A percentile compares a stretch with the other conserved stretches of the same genome.
phyloP scores from a whole-genome alignment of 306 rosid species.

The Gleditsia sinensis region DNA sequence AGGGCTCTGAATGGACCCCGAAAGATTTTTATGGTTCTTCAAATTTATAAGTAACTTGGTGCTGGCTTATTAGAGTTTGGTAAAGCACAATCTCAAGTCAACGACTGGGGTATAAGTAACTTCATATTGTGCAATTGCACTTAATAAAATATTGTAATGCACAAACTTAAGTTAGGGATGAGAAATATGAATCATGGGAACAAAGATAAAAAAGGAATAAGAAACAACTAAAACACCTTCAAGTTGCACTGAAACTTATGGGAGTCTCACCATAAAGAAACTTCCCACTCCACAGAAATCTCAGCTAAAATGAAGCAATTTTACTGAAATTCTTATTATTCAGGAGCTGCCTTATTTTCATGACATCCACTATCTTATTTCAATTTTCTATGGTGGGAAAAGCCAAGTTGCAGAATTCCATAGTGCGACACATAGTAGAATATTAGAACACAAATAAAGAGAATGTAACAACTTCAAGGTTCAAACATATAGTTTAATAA shows the following conservation, averaged over 20 bases:
- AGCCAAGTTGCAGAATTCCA: background rate
- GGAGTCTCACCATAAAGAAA: background rate
- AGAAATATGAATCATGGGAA: background rate
- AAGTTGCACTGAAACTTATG: background rate
- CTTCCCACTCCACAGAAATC: background rate
- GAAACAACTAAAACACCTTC: background rate
- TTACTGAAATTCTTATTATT: background rate
- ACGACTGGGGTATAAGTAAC: background rate
- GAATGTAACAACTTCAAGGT: conserved; percentile 23
- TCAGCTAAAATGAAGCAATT: background rate
- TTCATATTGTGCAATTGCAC: background rate
- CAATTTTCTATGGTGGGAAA: background rate
- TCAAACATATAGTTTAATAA: conserved; percentile 26
- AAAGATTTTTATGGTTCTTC: background rate
- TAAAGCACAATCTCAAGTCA: background rate
- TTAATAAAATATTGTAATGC: background rate
- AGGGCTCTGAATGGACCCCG: background rate
- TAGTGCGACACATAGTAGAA: background rate
- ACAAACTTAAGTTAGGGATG: background rate
- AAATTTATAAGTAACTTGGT: background rate
- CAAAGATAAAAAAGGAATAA: background rate
- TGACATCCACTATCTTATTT: background rate
- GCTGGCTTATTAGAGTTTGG: background rate
- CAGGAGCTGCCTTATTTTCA: background rate
- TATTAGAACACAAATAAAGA: conserved; percentile 17